A percentile compares a stretch with the other conserved stretches of the same genome.
Evolutionary conservation across 2,329 filamentous ascomycete species (phyloP).

Genomic region (Neocucurbitaria cava): DNA sequence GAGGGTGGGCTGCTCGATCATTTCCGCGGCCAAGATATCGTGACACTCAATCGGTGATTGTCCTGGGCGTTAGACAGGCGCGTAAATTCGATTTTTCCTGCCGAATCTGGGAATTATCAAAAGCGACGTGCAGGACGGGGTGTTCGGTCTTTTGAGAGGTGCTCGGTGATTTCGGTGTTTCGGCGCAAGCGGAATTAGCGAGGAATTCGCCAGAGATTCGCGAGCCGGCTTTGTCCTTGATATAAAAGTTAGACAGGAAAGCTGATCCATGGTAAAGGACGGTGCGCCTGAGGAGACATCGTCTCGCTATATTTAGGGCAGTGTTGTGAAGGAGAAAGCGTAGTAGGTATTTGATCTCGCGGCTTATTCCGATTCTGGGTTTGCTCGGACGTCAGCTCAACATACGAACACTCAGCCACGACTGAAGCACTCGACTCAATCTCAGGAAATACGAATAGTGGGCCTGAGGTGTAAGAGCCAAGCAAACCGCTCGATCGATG

Average conservation of each 20-base stretch:
- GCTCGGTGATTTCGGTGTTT: background rate
- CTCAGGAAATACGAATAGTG: background rate
- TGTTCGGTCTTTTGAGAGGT: constrained; percentile 1
- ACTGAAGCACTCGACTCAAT: background rate
- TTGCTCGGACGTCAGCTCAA: background rate
- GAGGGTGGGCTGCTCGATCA: constrained; percentile 11
- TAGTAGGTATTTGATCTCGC: background rate
- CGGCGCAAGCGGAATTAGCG: background rate
- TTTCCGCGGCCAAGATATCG: background rate
- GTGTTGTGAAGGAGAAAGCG: background rate
- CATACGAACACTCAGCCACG: background rate
- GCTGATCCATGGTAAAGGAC: background rate
- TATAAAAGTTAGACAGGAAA: background rate
- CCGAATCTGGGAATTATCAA: background rate
- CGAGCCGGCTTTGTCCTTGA: background rate
- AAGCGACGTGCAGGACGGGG: background rate
- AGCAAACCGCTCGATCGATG: too few species aligned
- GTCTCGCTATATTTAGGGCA: background rate
- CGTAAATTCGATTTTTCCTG: background rate
- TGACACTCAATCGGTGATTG: background rate
- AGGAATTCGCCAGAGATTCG: background rate
- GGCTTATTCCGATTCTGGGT: background rate
- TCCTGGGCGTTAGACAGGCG: background rate
- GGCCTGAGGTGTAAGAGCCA: too few species aligned
- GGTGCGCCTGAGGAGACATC: background rate